Base-by-base conservation (phyloP, 2,329 filamentous ascomycete species). In the Colletotrichum camelliae region DNA sequence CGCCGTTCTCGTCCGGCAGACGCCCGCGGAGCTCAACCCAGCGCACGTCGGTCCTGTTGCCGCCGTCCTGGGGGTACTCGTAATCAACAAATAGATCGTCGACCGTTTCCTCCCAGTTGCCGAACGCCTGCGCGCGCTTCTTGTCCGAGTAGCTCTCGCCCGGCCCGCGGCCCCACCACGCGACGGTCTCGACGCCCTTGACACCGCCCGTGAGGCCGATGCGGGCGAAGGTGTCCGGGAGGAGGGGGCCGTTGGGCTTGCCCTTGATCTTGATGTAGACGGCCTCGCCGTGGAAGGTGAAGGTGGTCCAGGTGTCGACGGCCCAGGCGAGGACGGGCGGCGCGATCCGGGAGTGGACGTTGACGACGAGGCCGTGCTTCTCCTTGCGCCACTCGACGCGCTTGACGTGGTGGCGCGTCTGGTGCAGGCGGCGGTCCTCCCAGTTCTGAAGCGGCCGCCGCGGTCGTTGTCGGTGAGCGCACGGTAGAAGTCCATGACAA, bases 161-260 rank as follows among this genome's bases (percentile, higher is more conserved):
- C 0, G 92, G 91, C 0, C 93, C 93, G 5, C 91, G 89, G 7
- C 93, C 93, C 79, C 92, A 94, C 93, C 93, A 95, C n/a, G 84
- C 82, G 1, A 86, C 88, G 6, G 80, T 78, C 6, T 84, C 80
- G 29, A 87, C 82, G 21, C 78, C 84, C 64, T 64, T 83, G 78
- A 85, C 86, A 15, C 83, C 88, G 78, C 84, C 87, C n/a, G 82
- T 90, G 77, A 94, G 82, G 0, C 93, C 93, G 74, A 94, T 88
- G 18, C 93, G 88, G 0, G 93, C 91, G 55, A 94, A 88, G 2
- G 90, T 93, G 5, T 85, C 83, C 0, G 92, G 92, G 0, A 90
- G 83, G 3, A 88, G 86, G 15, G 79, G 79, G 0, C 91, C 90
- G 18, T 84, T 84, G 0, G 88, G 87, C 9, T 86, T 87, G 0